A percentile compares a stretch with the other conserved stretches of the same genome.
Evolutionary conservation across 139 green algal species (phyloP).

Genomic region (Diplosphaera chodatii): DNA sequence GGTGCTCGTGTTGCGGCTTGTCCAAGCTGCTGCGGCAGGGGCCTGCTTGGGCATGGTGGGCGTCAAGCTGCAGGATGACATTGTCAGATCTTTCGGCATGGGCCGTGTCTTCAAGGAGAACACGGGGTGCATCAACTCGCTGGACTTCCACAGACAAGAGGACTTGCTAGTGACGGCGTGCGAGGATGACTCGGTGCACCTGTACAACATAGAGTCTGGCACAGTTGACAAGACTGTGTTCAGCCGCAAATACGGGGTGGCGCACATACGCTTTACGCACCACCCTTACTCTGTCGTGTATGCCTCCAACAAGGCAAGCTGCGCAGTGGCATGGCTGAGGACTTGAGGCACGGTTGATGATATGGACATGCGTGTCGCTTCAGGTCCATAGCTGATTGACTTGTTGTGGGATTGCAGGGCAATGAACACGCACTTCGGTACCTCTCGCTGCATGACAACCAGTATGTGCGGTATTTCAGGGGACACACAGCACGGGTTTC

Average conservation of each 20-base stretch:
- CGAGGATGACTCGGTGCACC: slow-evolving; percentile 75
- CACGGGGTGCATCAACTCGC: slow-evolving; percentile 63
- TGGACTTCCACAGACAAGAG: slow-evolving; percentile 81
- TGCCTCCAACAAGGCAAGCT: slow-evolving; percentile 71
- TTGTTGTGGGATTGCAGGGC: slow-evolving; percentile 8
- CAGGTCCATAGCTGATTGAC: too few species aligned
- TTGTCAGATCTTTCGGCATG: slow-evolving; percentile 30
- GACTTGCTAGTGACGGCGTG: slow-evolving; percentile 77
- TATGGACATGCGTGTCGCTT: too few species aligned
- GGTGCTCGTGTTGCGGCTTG: too few species aligned
- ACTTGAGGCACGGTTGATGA: too few species aligned
- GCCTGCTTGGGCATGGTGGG: too few species aligned
- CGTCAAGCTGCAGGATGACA: slow-evolving; percentile 33
- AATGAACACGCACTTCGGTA: slow-evolving; percentile 72
- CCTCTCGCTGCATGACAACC: slow-evolving; percentile 74
- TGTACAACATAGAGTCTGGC: slow-evolving; percentile 72
- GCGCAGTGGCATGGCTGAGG: too few species aligned
- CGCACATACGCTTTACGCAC: slow-evolving; percentile 79
- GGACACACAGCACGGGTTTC: slow-evolving; percentile 73
- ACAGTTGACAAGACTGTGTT: slow-evolving; percentile 43
- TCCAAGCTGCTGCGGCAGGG: too few species aligned
- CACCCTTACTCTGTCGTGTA: slow-evolving; percentile 58
- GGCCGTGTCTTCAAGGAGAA: slow-evolving; percentile 53
- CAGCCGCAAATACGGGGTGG: slow-evolving; percentile 80
- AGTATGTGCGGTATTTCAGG: slow-evolving; percentile 80